Percentiles rank a stretch among this genome's conserved stretches.
Conservation (phyloP, 2,329 filamentous ascomycete species). For the Pseudocercospora fijiensis region DNA sequence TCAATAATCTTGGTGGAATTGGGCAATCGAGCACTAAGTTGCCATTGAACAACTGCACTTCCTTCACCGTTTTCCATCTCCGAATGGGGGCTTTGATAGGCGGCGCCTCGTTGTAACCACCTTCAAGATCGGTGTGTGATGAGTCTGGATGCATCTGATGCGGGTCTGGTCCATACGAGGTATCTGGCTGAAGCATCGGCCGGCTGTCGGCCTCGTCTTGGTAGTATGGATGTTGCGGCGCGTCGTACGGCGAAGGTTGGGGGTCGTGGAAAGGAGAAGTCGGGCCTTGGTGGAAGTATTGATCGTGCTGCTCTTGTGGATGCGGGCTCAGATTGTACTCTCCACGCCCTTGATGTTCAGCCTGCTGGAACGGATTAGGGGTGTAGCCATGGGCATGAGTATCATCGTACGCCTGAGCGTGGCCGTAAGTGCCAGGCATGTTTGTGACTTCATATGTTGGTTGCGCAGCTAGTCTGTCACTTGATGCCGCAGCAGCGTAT, state of each 20-base stretch:
- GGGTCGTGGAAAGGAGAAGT: conserved; percentile 43
- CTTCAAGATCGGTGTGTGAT: conserved; percentile 40
- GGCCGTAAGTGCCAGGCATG: conserved; percentile 62
- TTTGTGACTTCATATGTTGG: conserved; percentile 77
- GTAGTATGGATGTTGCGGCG: conserved; percentile 54
- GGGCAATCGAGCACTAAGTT: conserved; percentile 97
- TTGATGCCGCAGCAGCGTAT: conserved; percentile 46
- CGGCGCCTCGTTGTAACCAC: conserved; percentile 44
- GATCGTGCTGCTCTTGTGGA: conserved; percentile 74
- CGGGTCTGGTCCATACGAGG: conserved; percentile 62
- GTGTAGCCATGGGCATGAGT: conserved; percentile 46
- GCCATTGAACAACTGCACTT: conserved; percentile 89
- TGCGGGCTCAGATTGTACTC: conserved; percentile 71
- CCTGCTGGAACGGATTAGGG: conserved; percentile 43
- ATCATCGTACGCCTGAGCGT: conserved; percentile 61
- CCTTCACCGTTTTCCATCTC: conserved; percentile 97
- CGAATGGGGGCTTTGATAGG: conserved; percentile 64
- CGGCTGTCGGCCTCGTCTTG: conserved; percentile 66
- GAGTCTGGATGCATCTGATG: conserved; percentile 42
- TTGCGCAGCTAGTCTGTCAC: conserved; percentile 77
- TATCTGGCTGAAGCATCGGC: conserved; percentile 71
- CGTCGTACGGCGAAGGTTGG: conserved; percentile 49
- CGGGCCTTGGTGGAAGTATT: conserved; percentile 59
- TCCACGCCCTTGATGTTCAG: conserved; percentile 45
- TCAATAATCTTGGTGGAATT: conserved; percentile 82